Evolutionary conservation across 129 eudicot species (phyloP).

Genomic region (Glebionis coronaria): DNA sequence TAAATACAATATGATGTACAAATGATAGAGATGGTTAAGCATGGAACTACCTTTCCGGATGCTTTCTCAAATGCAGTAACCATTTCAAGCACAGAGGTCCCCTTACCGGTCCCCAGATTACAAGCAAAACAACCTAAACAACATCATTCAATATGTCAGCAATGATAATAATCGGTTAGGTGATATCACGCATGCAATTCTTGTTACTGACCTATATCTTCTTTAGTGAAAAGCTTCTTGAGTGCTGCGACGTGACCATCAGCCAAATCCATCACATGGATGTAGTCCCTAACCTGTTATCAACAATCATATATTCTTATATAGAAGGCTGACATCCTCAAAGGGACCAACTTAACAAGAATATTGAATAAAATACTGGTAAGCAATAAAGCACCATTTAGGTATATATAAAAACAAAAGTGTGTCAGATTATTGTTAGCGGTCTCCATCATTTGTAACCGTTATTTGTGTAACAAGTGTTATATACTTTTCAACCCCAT

Average conservation of each 20-base stretch:
- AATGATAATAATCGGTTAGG: neutral
- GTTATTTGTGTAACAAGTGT: neutral
- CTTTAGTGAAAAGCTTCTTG: constrained; percentile 58
- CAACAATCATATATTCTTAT: constrained; percentile 4
- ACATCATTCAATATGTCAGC: constrained; percentile 12
- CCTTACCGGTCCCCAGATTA: constrained; percentile 88
- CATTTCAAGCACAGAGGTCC: constrained; percentile 96
- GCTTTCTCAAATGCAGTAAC: constrained; percentile 91
- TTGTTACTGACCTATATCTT: constrained; percentile 61
- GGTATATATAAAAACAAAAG: neutral
- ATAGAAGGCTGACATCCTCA: neutral
- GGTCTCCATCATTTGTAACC: neutral
- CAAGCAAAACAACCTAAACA: constrained; percentile 76
- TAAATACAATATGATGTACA: neutral
- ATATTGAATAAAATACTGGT: neutral
- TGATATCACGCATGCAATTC: constrained; percentile 7
- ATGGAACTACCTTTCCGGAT: constrained; percentile 62
- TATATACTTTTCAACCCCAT: neutral
- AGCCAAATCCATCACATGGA: constrained; percentile 99
- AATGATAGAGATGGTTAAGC: constrained; percentile 2
- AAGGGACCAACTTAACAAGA: neutral
- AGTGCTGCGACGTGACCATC: constrained; percentile 96
- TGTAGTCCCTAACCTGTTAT: constrained; percentile 76
- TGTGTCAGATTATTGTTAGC: neutral
- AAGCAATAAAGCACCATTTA: neutral